Evolutionary conservation across 2,329 filamentous ascomycete species (phyloP).

Genomic region (Nigrograna mackinnonii): DNA sequence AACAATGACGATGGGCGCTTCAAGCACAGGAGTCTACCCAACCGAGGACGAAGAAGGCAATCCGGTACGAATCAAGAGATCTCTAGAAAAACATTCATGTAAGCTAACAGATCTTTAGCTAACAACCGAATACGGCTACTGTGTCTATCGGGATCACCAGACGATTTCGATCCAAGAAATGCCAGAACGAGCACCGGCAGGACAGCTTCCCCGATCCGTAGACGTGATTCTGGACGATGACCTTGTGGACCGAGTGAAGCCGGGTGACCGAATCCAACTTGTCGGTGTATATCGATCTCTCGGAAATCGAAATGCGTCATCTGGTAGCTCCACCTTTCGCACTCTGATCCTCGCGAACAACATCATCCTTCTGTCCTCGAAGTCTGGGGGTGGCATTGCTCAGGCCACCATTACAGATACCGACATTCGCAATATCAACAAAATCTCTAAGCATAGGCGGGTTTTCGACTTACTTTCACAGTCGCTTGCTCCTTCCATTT

Average conservation of each 20-base stretch:
- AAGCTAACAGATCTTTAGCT: conserved; percentile 52
- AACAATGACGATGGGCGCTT: conserved; percentile 89
- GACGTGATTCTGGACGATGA: conserved; percentile 98
- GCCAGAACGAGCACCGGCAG: conserved; percentile 93
- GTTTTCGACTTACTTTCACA: conserved; percentile 92
- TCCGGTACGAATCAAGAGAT: conserved; percentile 57
- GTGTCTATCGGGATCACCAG: conserved; percentile 94
- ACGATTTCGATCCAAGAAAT: conserved; percentile 99
- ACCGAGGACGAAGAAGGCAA: conserved; percentile 93
- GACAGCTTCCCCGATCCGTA: conserved; percentile 91
- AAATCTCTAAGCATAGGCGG: conserved; percentile 90
- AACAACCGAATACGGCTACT: conserved; percentile 94
- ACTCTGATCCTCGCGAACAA: conserved; percentile 95
- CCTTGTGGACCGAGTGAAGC: conserved; percentile 91
- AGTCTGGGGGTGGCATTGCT: conserved; percentile 91
- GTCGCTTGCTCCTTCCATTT: conserved; percentile 94
- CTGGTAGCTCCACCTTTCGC: conserved; percentile 92
- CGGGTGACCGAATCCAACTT: conserved; percentile 92
- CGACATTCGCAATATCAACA: conserved; percentile 98
- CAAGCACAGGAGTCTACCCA: conserved; percentile 90
- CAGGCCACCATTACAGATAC: conserved; percentile 92
- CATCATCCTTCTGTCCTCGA: conserved; percentile 90
- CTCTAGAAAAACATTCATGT: background rate
- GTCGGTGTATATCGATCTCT: conserved; percentile 96
- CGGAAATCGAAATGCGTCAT: conserved; percentile 89